Evolutionary conservation across 1,139 yeast genomes (phyloP).

Genomic region (Yarrowia galli): DNA sequence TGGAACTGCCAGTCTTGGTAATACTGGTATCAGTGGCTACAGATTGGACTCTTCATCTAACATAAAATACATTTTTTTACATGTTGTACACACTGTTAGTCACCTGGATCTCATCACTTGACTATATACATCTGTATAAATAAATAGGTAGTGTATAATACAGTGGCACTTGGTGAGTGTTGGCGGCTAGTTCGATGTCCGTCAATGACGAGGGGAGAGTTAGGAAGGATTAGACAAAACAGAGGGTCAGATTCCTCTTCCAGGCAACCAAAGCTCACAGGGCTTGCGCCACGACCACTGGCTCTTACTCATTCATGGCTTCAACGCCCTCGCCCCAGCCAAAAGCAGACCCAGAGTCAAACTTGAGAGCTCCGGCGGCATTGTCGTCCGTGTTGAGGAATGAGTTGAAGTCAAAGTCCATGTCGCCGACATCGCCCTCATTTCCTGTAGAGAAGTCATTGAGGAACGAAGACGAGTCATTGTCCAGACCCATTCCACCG

Average conservation of each 20-base stretch:
- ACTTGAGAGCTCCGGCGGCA: conserved; percentile 44
- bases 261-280: conserved; percentile 17
- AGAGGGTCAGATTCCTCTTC: background rate
- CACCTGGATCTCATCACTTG: conserved; percentile 38
- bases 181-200: conserved; percentile 25
- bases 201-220: conserved; percentile 30
- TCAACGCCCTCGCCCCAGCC: conserved; percentile 50
- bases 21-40: background rate
- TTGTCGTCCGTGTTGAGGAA: conserved; percentile 50
- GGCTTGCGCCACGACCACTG: conserved; percentile 14
- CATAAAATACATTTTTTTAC: conserved; percentile 29
- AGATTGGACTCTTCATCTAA: background rate
- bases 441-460: conserved; percentile 48
- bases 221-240: background rate
- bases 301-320: conserved; percentile 45
- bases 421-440: conserved; percentile 47
- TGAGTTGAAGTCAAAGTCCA: conserved; percentile 51
- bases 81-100: conserved; percentile 27
- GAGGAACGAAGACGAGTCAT: conserved; percentile 47
- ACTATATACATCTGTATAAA: conserved; percentile 38
- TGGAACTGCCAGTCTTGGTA: too few species aligned
- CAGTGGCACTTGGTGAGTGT: conserved; percentile 32
- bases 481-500: conserved; percentile 43
- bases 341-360: conserved; percentile 46
- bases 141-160: conserved; percentile 32